These are phyloP conservation scores for Papilionanthe hybrid DNA, from an alignment of 116 monocot species.

Conservation along the genomic window DNA sequence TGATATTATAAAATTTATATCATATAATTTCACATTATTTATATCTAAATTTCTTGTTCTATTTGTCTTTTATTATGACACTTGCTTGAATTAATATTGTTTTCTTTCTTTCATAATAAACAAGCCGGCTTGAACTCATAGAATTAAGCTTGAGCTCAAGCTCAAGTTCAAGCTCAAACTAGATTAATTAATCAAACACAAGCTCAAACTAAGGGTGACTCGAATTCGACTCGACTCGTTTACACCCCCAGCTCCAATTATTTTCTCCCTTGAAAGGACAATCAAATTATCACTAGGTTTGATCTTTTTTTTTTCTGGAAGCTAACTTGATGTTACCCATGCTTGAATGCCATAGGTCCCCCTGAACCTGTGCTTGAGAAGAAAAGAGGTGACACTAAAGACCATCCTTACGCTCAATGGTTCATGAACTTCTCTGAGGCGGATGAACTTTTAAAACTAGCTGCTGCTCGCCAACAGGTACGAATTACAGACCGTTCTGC, in stretches of 20 bases:
- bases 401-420: conserved; percentile 76
- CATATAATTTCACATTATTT: no score
- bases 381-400: conserved; percentile 88
- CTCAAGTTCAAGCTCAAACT: no score
- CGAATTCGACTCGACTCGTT: no score
- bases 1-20: no score
- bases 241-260: neutral
- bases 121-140: no score
- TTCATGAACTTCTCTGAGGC: conserved; percentile 96
- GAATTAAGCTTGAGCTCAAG: no score
- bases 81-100: no score
- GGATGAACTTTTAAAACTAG: conserved; percentile 89
- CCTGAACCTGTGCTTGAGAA: conserved; percentile 55
- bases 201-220: no score
- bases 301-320: neutral
- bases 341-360: conserved; percentile 33
- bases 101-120: no score
- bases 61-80: no score
- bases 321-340: neutral
- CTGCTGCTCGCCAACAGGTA: conserved; percentile 96
- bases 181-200: no score
- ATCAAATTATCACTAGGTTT: neutral
- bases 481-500: neutral
- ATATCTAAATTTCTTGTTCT: no score
- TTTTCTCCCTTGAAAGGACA: neutral